Conservation (phyloP, 305 asterid genomes). For the Solanum hybrid region DNA sequence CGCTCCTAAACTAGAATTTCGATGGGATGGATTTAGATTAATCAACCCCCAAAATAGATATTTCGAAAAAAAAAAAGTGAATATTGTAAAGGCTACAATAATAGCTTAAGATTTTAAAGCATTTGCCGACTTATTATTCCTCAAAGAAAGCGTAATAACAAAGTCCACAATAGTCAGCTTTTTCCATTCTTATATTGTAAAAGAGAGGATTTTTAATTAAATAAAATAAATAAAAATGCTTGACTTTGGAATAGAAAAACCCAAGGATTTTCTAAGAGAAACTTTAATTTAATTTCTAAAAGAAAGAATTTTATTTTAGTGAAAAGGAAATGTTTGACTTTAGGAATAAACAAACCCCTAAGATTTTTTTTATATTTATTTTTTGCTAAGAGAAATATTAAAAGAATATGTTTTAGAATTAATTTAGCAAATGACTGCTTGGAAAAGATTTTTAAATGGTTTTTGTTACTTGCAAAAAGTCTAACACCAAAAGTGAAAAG, state of each 20-base stretch:
- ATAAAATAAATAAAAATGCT: background rate
- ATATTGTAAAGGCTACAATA: background rate
- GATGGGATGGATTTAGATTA: fast-evolving
- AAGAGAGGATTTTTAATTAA: background rate
- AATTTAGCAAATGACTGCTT: background rate
- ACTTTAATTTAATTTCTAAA: background rate
- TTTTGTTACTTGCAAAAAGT: background rate
- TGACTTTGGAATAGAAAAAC: background rate
- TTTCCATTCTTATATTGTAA: background rate
- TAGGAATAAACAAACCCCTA: background rate
- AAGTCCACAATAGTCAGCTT: background rate
- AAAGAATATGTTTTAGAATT: background rate
- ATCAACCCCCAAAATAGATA: background rate
- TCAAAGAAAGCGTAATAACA: background rate
- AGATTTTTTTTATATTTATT: too few species aligned
- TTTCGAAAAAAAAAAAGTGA: background rate
- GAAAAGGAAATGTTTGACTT: background rate
- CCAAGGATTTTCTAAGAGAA: background rate
- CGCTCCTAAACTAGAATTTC: background rate
- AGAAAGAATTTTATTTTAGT: background rate
- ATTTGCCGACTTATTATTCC: background rate
- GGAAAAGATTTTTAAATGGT: background rate
- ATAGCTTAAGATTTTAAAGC: background rate
- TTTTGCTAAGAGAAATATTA: background rate
- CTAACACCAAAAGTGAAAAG: background rate